Conservation (phyloP, 768 basidiomycete genomes). For the Hypsizygus marmoreus region DNA sequence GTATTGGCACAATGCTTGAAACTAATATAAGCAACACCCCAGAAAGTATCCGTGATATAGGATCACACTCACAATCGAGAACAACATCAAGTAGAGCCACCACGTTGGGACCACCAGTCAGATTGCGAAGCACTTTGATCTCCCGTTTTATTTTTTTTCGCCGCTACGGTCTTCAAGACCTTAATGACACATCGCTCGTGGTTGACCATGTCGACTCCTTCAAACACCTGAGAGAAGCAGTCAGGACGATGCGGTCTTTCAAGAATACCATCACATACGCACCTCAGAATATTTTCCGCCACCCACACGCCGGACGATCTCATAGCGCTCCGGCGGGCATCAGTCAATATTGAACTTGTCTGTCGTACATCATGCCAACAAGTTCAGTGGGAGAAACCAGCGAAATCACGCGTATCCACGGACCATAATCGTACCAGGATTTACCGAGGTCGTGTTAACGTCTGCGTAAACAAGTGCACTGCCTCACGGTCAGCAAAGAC, state of each 20-base stretch:
- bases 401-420: constrained; percentile 18
- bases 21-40: background rate
- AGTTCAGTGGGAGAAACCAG: background rate
- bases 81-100: constrained; percentile 69
- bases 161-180: constrained; percentile 72
- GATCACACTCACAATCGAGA: constrained; percentile 44
- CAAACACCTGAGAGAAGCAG: constrained; percentile 50
- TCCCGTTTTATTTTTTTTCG: constrained; percentile 75
- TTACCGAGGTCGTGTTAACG: constrained; percentile 60
- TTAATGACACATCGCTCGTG: constrained; percentile 64
- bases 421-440: constrained; percentile 68
- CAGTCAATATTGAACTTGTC: constrained; percentile 64
- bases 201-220: constrained; percentile 57
- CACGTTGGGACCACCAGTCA: constrained; percentile 73
- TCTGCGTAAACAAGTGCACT: constrained; percentile 57
- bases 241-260: background rate
- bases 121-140: constrained; percentile 71
- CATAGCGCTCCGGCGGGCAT: constrained; percentile 68
- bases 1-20: constrained; percentile 49
- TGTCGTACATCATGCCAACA: constrained; percentile 18
- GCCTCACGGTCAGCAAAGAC: constrained; percentile 10
- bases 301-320: constrained; percentile 63
- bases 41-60: background rate
- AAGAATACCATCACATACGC: constrained; percentile 16
- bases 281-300: constrained; percentile 71